Conservation (phyloP, 352 stramenopile species). For the Bremia lactucae region DNA sequence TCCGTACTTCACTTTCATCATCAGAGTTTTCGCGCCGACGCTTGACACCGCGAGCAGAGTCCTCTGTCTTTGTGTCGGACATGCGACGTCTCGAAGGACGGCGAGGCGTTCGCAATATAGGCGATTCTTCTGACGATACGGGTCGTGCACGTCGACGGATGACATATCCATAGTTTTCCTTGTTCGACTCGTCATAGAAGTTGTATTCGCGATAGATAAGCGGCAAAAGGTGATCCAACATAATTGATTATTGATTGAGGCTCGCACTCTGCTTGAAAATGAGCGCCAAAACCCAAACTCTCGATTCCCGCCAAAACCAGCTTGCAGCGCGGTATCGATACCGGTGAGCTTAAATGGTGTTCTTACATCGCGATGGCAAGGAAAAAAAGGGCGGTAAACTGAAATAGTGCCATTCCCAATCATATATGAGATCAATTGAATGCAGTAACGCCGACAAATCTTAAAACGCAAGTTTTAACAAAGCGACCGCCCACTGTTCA, state of each 20-base stretch:
- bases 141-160: conserved; percentile 21
- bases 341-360: not conserved
- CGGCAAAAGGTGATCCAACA: conserved; percentile 35
- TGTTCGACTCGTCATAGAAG: conserved; percentile 38
- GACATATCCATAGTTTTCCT: conserved; percentile 60
- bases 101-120: conserved; percentile 7
- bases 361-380: conserved; percentile 3
- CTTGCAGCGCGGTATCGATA: conserved; percentile 1
- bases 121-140: not conserved
- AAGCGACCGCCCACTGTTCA: no score
- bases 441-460: no score
- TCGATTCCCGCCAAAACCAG: conserved; percentile 21
- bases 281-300: conserved; percentile 14
- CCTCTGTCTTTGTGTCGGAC: conserved; percentile 1
- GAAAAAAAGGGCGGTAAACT: no score
- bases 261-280: conserved; percentile 9
- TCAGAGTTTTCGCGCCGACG: conserved; percentile 6
- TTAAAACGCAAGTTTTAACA: no score
- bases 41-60: conserved; percentile 6
- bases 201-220: conserved; percentile 33
- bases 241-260: conserved; percentile 1
- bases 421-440: no score
- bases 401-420: no score
- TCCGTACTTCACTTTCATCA: conserved; percentile 2
- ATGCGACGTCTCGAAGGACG: conserved; percentile 13